Conservation (phyloP, 169 alveolate species). For the Plasmodium gaboni region DNA sequence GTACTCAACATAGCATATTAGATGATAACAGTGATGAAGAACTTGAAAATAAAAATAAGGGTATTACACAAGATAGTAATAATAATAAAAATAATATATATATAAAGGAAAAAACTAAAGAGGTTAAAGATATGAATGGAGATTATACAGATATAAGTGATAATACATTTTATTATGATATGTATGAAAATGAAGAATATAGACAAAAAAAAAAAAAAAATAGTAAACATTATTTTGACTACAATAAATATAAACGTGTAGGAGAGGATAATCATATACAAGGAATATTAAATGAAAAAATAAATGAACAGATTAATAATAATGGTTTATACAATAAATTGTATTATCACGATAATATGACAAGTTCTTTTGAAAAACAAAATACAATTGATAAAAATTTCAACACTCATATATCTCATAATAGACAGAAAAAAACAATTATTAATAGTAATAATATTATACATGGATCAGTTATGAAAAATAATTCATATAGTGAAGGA, state of each 20-base stretch:
- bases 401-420: background rate
- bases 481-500: background rate
- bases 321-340: slow-evolving; percentile 6
- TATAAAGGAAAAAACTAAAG: background rate
- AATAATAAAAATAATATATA: background rate
- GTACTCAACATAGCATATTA: slow-evolving; percentile 9
- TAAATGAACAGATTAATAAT: background rate
- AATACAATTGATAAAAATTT: background rate
- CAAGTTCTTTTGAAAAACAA: slow-evolving; percentile 7
- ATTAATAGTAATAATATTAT: slow-evolving; percentile 2
- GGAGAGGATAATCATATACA: background rate
- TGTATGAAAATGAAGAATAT: slow-evolving; percentile 37
- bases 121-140: background rate
- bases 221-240: background rate
- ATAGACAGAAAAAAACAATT: background rate
- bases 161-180: slow-evolving; percentile 53
- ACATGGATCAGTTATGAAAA: slow-evolving; percentile 13
- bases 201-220: background rate
- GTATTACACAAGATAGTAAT: background rate
- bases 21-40: slow-evolving; percentile 10
- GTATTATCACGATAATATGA: slow-evolving; percentile 2
- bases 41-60: background rate
- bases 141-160: slow-evolving; percentile 22
- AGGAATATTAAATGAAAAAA: background rate
- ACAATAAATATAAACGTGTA: background rate